Percentiles rank a stretch among this genome's conserved stretches.
Conservation (phyloP, 139 green algal species). For the Chlorella sp. region DNA sequence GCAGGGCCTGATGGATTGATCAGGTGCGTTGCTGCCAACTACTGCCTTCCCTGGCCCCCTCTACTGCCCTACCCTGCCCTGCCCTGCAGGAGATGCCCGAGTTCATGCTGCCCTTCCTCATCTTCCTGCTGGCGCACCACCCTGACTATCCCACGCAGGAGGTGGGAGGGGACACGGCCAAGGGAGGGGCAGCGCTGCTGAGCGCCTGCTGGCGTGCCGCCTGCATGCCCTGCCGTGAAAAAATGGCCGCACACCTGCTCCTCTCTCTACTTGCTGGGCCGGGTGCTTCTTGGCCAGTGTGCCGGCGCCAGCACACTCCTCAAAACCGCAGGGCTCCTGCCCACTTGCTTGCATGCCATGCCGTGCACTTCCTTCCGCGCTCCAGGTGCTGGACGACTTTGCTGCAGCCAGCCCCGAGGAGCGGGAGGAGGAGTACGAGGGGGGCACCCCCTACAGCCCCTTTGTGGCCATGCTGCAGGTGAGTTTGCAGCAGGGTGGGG, state of each 20-base stretch:
- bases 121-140: constrained; percentile 87
- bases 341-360: background rate
- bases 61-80: constrained; percentile 32
- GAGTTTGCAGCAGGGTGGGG: no score
- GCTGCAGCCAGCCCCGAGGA: constrained; percentile 3
- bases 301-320: no score
- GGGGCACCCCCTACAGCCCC: constrained; percentile 38
- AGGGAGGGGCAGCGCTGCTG: no score
- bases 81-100: constrained; percentile 80
- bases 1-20: no score
- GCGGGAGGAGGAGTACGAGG: constrained; percentile 22
- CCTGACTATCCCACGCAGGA: constrained; percentile 77
- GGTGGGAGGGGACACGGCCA: constrained; percentile 29
- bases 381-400: constrained; percentile 30
- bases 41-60: no score
- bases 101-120: constrained; percentile 79
- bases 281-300: no score
- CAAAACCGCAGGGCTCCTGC: no score
- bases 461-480: constrained; percentile 78
- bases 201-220: no score
- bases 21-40: no score
- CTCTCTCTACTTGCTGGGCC: no score
- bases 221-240: no score
- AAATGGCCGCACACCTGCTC: no score
- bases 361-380: background rate